Conservation (phyloP, 139 green algal species). For the Raphidocelis subcapitata region DNA sequence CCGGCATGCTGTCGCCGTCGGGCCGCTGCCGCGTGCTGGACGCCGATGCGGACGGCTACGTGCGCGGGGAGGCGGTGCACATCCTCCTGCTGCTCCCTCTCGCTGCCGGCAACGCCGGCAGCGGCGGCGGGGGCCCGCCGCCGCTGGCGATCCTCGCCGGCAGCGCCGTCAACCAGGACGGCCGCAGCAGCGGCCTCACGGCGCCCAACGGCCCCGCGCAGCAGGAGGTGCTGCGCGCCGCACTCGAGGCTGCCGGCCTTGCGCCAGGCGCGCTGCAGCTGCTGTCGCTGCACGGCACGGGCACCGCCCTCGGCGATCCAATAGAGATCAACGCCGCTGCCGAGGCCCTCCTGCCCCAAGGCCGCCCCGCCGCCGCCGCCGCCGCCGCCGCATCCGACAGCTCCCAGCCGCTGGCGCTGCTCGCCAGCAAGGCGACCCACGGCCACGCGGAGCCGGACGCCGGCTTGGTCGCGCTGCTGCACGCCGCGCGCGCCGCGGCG, state of each 20-base stretch:
- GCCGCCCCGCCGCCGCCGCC: not conserved
- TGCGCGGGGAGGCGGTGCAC: slow-evolving; percentile 61
- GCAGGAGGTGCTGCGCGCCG: slow-evolving; percentile 66
- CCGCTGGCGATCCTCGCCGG: slow-evolving; percentile 28
- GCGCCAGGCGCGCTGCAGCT: slow-evolving; percentile 5
- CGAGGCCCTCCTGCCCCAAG: not conserved
- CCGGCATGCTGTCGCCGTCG: slow-evolving; percentile 70
- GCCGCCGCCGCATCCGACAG: not conserved
- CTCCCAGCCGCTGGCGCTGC: slow-evolving; percentile 8
- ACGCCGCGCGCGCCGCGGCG: slow-evolving; percentile 28
- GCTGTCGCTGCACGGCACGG: slow-evolving; percentile 57
- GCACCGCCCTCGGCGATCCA: slow-evolving; percentile 33
- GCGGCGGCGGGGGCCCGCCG: not conserved
- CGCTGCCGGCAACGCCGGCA: not conserved
- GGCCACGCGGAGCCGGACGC: slow-evolving; percentile 79
- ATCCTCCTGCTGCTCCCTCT: slow-evolving; percentile 31
- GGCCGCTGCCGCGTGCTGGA: slow-evolving; percentile 77
- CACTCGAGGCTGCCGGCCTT: slow-evolving; percentile 32
- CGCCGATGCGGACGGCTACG: slow-evolving; percentile 78
- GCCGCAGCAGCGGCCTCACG: slow-evolving; percentile 78
- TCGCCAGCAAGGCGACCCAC: slow-evolving; percentile 52
- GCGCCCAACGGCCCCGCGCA: slow-evolving; percentile 89
- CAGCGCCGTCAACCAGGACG: slow-evolving; percentile 73
- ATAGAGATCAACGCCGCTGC: slow-evolving; percentile 26
- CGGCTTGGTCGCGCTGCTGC: slow-evolving; percentile 58